These are phyloP conservation scores for Plasmodium fragile DNA, from an alignment of 169 alveolate genomes.

Conservation along the genomic window DNA sequence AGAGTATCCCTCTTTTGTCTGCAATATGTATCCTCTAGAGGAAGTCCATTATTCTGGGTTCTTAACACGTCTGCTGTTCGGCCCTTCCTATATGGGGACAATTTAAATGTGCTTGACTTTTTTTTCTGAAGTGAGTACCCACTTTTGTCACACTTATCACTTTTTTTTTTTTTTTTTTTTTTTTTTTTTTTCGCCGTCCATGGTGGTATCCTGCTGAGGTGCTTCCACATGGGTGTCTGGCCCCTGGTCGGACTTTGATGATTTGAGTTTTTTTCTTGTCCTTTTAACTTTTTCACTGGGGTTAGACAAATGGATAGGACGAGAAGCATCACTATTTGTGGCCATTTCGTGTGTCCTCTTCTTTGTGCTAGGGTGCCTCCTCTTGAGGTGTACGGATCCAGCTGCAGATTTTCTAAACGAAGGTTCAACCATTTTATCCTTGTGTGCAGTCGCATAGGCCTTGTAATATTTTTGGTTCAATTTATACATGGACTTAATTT, in stretches of 20 bases:
- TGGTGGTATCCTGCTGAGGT: neutral
- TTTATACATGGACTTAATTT: conserved; percentile 45
- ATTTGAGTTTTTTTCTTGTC: neutral
- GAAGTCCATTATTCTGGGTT: neutral
- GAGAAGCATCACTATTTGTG: neutral
- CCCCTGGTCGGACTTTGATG: neutral
- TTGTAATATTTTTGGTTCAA: conserved; percentile 30
- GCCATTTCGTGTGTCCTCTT: neutral
- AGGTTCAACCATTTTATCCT: neutral
- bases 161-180: conserved; percentile 2
- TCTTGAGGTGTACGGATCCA: neutral
- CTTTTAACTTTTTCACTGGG: neutral
- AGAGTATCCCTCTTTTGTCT: neutral
- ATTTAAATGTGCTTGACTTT: neutral
- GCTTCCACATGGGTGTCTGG: neutral
- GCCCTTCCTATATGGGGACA: neutral
- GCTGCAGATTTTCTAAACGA: neutral
- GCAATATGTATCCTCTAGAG: neutral
- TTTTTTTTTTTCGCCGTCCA: neutral
- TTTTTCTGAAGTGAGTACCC: neutral
- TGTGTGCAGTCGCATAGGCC: neutral
- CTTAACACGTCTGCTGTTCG: neutral
- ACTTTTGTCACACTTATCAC: neutral
- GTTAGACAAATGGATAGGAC: neutral
- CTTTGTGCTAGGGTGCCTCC: neutral